Percentiles rank a stretch among this genome's conserved stretches.
phyloP scores from a whole-genome alignment of 2,329 filamentous ascomycete genomes.

The Aspergillus brunneoviolaceus region DNA sequence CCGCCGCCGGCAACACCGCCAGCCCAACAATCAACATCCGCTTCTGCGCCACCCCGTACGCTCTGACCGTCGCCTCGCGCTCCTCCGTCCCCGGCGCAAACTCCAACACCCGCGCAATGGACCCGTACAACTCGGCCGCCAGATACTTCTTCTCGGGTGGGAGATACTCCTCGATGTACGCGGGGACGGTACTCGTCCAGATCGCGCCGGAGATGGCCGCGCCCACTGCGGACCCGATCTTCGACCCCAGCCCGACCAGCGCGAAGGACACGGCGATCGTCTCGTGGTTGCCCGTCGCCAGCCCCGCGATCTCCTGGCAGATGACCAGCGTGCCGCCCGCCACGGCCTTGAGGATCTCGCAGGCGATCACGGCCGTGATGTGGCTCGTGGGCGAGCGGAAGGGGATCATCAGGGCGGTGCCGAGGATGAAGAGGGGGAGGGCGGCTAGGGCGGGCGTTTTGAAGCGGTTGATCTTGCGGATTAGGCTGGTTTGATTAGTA shows the following conservation, averaged over 20 bases:
- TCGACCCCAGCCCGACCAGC: constrained; percentile 22
- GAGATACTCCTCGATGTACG: constrained; percentile 17
- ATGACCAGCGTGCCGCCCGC: constrained; percentile 23
- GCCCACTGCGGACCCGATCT: constrained; percentile 23
- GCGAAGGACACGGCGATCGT: constrained; percentile 24
- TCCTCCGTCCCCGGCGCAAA: constrained; percentile 45
- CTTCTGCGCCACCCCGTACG: constrained; percentile 51
- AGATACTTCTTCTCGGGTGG: constrained; percentile 18
- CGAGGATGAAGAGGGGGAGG: constrained; percentile 22
- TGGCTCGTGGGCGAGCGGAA: constrained; percentile 22
- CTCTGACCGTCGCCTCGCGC: constrained; percentile 45
- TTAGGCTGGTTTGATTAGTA: constrained; percentile 7
- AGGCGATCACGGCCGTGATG: constrained; percentile 20
- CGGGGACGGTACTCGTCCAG: constrained; percentile 24
- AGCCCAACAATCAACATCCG: constrained; percentile 41
- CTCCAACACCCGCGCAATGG: constrained; percentile 15
- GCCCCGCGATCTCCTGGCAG: constrained; percentile 22
- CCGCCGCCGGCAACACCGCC: constrained; percentile 5
- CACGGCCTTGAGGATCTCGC: constrained; percentile 24
- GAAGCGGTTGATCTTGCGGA: constrained; percentile 20
- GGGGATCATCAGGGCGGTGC: constrained; percentile 24
- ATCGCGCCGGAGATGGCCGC: constrained; percentile 25
- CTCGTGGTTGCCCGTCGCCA: constrained; percentile 24
- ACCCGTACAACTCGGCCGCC: constrained; percentile 17
- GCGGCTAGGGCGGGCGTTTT: constrained; percentile 22